These are phyloP conservation scores for Ogataea henricii DNA, from an alignment of 805 yeast genomes.

Conservation along the genomic window DNA sequence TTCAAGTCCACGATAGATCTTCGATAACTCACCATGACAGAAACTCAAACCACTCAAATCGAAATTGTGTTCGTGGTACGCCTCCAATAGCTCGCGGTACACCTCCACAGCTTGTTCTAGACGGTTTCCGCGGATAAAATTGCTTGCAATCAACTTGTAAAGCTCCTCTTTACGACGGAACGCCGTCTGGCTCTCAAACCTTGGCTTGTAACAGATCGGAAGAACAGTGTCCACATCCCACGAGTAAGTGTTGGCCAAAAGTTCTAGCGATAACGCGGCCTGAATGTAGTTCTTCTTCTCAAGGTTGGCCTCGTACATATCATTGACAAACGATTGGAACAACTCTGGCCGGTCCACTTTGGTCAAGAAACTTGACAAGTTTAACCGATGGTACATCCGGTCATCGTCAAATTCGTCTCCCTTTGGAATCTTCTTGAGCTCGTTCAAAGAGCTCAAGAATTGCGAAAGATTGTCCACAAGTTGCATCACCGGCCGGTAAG, in stretches of 20 bases:
- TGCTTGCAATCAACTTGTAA: conserved; percentile 67
- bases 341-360: conserved; percentile 78
- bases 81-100: conserved; percentile 73
- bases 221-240: conserved; percentile 67
- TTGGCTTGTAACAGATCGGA: conserved; percentile 62
- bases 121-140: conserved; percentile 69
- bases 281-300: conserved; percentile 66
- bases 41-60: conserved; percentile 75
- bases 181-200: conserved; percentile 76
- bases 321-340: conserved; percentile 76
- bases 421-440: conserved; percentile 71
- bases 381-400: conserved; percentile 75
- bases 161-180: conserved; percentile 80
- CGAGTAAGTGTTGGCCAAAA: conserved; percentile 71
- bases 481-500: conserved; percentile 49
- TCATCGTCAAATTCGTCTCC: conserved; percentile 88
- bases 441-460: conserved; percentile 64
- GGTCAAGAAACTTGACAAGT: conserved; percentile 73
- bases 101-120: conserved; percentile 79
- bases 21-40: conserved; percentile 67
- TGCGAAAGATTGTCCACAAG: conserved; percentile 58
- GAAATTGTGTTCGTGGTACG: conserved; percentile 70
- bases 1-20: conserved; percentile 67
- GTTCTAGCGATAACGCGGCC: conserved; percentile 79
- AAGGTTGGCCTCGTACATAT: conserved; percentile 66